phyloP scores from a whole-genome alignment of 176 grass and related monocot genomes.

The Panicum miliaceum region DNA sequence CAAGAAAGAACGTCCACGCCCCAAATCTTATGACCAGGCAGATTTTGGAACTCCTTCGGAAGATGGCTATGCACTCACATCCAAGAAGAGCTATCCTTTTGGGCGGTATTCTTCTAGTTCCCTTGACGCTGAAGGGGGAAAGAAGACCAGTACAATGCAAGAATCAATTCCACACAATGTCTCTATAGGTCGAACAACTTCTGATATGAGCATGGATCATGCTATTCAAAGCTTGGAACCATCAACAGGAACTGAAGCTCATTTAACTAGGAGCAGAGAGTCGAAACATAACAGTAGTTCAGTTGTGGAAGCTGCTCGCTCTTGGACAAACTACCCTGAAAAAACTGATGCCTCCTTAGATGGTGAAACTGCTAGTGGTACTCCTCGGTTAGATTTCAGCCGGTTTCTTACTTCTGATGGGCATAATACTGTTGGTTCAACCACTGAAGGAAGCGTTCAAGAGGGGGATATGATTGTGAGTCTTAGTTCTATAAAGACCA shows the following conservation, averaged over 20 bases:
- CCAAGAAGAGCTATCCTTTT: conserved; percentile 78
- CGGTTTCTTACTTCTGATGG: conserved; percentile 54
- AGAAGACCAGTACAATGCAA: conserved; percentile 56
- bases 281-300: conserved; percentile 47
- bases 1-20: conserved; percentile 89
- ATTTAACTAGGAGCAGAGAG: conserved; percentile 57
- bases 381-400: conserved; percentile 73
- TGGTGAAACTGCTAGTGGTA: conserved; percentile 62
- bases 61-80: conserved; percentile 74
- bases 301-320: conserved; percentile 49
- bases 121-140: conserved; percentile 64
- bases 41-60: conserved; percentile 96
- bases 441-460: conserved; percentile 49
- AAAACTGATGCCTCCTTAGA: conserved; percentile 77
- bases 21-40: conserved; percentile 86
- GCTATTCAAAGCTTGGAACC: conserved; percentile 50
- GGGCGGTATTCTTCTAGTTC: conserved; percentile 82
- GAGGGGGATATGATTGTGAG: conserved; percentile 51
- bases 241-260: conserved; percentile 40
- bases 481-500: conserved; percentile 66
- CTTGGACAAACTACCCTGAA: conserved; percentile 75
- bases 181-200: conserved; percentile 52
- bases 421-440: conserved; percentile 60
- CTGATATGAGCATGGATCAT: conserved; percentile 56
- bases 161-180: conserved; percentile 50